phyloP scores from a whole-genome alignment of 306 rosid genomes.

The Clitoria ternatea region DNA sequence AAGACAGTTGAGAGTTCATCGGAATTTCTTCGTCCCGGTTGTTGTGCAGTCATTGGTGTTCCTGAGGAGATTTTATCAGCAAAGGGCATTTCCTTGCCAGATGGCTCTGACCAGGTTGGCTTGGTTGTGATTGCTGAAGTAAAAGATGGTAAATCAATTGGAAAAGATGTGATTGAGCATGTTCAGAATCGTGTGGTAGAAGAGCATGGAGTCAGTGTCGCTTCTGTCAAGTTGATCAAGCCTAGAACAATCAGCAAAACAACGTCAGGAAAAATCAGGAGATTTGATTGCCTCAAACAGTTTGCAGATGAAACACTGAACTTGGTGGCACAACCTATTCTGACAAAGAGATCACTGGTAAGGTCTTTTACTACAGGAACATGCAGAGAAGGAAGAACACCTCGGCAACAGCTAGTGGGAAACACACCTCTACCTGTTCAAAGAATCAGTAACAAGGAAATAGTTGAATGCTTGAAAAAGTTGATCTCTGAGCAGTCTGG shows the following conservation, averaged over 20 bases:
- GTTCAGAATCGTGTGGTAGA: conserved; percentile 75
- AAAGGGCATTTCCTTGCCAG: conserved; percentile 72
- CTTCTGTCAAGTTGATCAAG: conserved; percentile 76
- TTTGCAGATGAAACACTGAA: conserved; percentile 67
- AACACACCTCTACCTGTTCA: conserved; percentile 24
- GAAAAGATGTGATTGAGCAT: conserved; percentile 57
- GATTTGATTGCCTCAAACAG: conserved; percentile 93
- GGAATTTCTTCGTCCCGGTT: conserved; percentile 77
- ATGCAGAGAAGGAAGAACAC: conserved; percentile 61
- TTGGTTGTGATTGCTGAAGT: conserved; percentile 91
- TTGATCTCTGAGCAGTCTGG: conserved; percentile 82
- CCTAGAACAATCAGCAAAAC: conserved; percentile 93
- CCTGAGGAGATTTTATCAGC: conserved; percentile 65
- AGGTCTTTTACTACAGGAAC: conserved; percentile 80
- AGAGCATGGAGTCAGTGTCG: conserved; percentile 82
- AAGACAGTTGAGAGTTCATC: conserved; percentile 88
- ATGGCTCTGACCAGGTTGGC: conserved; percentile 83
- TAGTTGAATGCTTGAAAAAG: conserved; percentile 54
- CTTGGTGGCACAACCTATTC: conserved; percentile 52
- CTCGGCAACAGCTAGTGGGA: conserved; percentile 46
- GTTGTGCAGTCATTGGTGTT: conserved; percentile 88
- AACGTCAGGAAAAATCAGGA: conserved; percentile 89
- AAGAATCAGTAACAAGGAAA: conserved; percentile 44
- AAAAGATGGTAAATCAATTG: conserved; percentile 62
- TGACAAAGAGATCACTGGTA: conserved; percentile 34